phyloP scores from a whole-genome alignment of 768 basidiomycete species.

The Collybia sordida region DNA sequence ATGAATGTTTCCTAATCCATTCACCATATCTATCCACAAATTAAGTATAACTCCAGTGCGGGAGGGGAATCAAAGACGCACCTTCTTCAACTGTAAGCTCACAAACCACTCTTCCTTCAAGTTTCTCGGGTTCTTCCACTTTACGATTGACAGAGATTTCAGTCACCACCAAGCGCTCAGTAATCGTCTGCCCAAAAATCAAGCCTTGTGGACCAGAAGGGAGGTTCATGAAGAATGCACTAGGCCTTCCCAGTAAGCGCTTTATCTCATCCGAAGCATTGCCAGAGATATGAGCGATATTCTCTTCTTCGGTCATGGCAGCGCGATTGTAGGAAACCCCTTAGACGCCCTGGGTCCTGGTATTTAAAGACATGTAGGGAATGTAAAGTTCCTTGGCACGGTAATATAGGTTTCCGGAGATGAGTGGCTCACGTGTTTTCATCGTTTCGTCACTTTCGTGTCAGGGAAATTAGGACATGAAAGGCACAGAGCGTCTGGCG shows the following conservation, averaged over 20 bases:
- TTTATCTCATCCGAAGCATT: slow-evolving; percentile 31
- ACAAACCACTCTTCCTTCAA: slow-evolving; percentile 44
- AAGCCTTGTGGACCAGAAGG: slow-evolving; percentile 9
- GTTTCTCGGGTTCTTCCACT: slow-evolving; percentile 40
- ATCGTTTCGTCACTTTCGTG: too few relatives aligned
- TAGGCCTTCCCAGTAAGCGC: slow-evolving; percentile 15
- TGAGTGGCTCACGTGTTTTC: too few relatives aligned
- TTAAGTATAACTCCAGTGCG: neutral
- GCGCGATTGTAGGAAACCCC: neutral
- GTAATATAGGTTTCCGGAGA: too few relatives aligned
- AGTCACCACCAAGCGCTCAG: slow-evolving; percentile 25
- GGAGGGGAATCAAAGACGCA: slow-evolving; percentile 10
- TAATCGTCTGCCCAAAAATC: slow-evolving; percentile 16
- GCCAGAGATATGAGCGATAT: slow-evolving; percentile 23
- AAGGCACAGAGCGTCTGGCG: too few relatives aligned
- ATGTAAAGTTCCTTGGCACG: too few relatives aligned
- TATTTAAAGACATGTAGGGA: too few relatives aligned
- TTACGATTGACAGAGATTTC: slow-evolving; percentile 45
- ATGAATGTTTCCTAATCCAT: slow-evolving; percentile 44
- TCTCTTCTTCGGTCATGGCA: slow-evolving; percentile 6
- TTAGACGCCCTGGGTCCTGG: too few relatives aligned
- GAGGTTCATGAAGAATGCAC: slow-evolving; percentile 11
- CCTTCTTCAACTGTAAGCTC: slow-evolving; percentile 47
- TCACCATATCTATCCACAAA: slow-evolving; percentile 49
- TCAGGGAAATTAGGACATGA: too few relatives aligned